Evolutionary conservation across 2,329 filamentous ascomycete species (phyloP).

Genomic region (Curvularia verruculosa): DNA sequence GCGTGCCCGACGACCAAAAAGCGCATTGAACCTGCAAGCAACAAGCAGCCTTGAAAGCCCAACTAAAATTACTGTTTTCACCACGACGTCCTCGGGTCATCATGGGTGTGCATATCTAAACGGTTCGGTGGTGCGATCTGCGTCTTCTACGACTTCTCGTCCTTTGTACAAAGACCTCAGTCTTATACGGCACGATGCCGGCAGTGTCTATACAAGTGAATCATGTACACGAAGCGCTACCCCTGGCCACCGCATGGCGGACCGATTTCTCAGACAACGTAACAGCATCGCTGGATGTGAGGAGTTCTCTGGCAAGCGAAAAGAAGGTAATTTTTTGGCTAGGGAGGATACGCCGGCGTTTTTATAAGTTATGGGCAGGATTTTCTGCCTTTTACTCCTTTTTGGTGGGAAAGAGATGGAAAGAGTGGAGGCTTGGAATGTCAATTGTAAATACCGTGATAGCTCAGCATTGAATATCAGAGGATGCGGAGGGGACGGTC

Average conservation of each 20-base stretch:
- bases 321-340: constrained; percentile 13
- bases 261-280: constrained; percentile 34
- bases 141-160: no score
- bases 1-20: constrained; percentile 34
- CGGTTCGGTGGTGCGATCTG: no score
- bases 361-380: constrained; percentile 9
- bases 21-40: constrained; percentile 42
- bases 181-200: constrained; percentile 9
- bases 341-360: constrained; percentile 36
- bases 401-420: neutral
- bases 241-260: constrained; percentile 42
- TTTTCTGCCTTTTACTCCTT: neutral
- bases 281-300: constrained; percentile 18
- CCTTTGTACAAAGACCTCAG: neutral
- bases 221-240: constrained; percentile 27
- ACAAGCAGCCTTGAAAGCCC: neutral
- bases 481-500: neutral
- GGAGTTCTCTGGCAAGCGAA: neutral
- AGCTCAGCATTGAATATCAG: neutral
- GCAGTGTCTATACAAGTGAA: constrained; percentile 15
- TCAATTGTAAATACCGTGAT: neutral
- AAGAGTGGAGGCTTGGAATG: no score
- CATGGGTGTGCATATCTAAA: neutral
- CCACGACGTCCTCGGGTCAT: neutral
- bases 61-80: neutral